These are phyloP conservation scores for Melampsora americana DNA, from an alignment of 1,284 basidiomycete species.

Conservation along the genomic window DNA sequence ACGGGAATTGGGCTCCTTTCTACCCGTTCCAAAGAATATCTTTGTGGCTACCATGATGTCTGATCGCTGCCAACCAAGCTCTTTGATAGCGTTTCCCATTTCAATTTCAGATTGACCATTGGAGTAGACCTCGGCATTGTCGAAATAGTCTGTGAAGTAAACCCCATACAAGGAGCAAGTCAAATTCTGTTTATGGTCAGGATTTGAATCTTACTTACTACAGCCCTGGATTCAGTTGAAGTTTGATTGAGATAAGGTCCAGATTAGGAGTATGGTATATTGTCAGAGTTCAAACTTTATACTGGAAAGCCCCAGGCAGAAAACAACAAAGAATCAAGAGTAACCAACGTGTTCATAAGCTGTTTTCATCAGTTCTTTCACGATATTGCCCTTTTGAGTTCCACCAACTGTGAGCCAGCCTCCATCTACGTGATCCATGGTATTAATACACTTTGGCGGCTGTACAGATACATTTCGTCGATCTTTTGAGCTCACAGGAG, in stretches of 20 bases:
- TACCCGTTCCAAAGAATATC: constrained; percentile 59
- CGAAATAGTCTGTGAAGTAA: constrained; percentile 57
- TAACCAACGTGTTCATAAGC: constrained; percentile 59
- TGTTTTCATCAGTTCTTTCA: constrained; percentile 59
- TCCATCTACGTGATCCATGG: constrained; percentile 50
- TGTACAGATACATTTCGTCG: neutral
- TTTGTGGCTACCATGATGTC: constrained; percentile 71
- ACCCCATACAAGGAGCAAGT: constrained; percentile 18
- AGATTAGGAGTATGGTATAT: constrained; percentile 37
- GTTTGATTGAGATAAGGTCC: neutral
- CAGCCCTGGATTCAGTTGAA: constrained; percentile 17
- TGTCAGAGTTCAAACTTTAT: too few relatives aligned
- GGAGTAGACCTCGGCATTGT: constrained; percentile 67
- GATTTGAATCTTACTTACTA: constrained; percentile 11
- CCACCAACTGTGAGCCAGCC: constrained; percentile 62
- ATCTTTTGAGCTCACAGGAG: constrained; percentile 62
- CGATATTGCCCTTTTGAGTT: constrained; percentile 67
- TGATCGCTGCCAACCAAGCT: constrained; percentile 67
- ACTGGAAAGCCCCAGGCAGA: neutral
- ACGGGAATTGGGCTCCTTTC: constrained; percentile 60
- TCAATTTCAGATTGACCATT: constrained; percentile 66
- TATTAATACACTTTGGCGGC: constrained; percentile 52
- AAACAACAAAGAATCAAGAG: neutral
- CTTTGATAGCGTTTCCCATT: constrained; percentile 73
- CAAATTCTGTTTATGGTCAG: constrained; percentile 35